A percentile compares a stretch with the other conserved stretches of the same genome.
These are phyloP conservation scores for Linnemannia hyalina DNA, from an alignment of 192 early-diverging fungal species.

Conservation along the genomic window DNA sequence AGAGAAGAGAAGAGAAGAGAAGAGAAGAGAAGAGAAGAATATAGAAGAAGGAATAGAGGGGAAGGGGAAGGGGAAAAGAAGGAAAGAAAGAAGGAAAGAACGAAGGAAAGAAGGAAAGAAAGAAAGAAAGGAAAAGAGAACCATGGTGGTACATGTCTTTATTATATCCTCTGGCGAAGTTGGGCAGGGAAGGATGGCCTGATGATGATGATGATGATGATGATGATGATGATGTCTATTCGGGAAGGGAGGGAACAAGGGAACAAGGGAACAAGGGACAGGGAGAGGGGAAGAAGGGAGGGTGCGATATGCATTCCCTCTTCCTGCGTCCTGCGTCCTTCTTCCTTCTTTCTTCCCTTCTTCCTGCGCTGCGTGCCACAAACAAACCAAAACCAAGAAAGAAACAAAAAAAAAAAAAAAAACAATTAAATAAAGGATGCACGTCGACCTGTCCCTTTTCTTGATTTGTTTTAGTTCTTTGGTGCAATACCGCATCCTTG, in stretches of 20 bases:
- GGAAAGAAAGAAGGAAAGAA: neutral
- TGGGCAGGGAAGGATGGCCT: too few species aligned
- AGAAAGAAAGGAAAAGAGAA: neutral
- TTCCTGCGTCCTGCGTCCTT: too few species aligned
- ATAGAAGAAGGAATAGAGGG: neutral
- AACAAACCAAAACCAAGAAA: too few species aligned
- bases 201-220: too few species aligned
- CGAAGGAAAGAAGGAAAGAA: neutral
- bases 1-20: neutral
- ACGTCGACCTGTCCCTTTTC: neutral
- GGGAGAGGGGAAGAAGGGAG: neutral
- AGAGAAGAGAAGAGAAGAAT: constrained; percentile 1
- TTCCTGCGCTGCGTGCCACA: too few species aligned
- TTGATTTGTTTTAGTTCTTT: neutral
- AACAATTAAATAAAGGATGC: too few species aligned
- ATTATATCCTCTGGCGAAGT: too few species aligned
- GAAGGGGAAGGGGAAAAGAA: neutral
- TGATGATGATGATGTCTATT: too few species aligned
- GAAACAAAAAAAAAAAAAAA: too few species aligned
- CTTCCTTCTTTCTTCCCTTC: neutral
- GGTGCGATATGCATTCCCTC: too few species aligned
- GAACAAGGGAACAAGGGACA: neutral
- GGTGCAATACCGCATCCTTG: too few species aligned
- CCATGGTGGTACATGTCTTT: neutral
- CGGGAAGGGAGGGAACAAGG: neutral